These are phyloP conservation scores for Borovskyia barvae DNA, from an alignment of 208 protist species.

Conservation along the genomic window DNA sequence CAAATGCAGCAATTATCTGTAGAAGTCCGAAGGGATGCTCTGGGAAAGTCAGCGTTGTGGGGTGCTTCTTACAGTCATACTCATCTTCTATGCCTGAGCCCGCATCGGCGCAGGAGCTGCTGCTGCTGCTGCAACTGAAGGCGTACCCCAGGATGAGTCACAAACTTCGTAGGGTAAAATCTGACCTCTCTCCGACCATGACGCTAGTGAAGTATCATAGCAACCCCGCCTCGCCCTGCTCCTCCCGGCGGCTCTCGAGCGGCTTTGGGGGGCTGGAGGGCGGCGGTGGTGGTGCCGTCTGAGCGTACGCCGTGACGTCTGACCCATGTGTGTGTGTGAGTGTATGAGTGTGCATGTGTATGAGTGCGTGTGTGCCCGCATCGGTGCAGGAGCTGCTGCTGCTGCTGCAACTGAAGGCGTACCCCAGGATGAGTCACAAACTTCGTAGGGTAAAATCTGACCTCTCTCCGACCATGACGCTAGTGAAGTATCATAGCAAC, in stretches of 20 bases:
- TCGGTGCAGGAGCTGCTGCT: neutral
- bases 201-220: neutral
- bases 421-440: constrained; percentile 8
- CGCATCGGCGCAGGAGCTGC: neutral
- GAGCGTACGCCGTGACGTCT: too few relatives aligned
- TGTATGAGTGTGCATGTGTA: neutral
- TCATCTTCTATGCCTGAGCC: neutral
- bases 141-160: neutral
- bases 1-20: too few relatives aligned
- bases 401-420: neutral
- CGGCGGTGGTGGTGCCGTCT: neutral
- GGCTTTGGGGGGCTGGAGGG: neutral
- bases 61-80: too few relatives aligned
- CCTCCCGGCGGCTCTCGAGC: neutral
- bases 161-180: constrained; percentile 62
- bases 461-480: constrained; percentile 23
- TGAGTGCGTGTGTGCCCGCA: neutral
- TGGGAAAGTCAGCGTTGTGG: too few relatives aligned
- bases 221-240: neutral
- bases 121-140: neutral
- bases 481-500: constrained; percentile 13
- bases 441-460: constrained; percentile 71
- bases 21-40: too few relatives aligned
- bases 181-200: constrained; percentile 31
- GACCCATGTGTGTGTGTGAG: too few relatives aligned